These are phyloP conservation scores for Trichoderma citrinoviride DNA, from an alignment of 2,329 filamentous ascomycete genomes.

Conservation along the genomic window DNA sequence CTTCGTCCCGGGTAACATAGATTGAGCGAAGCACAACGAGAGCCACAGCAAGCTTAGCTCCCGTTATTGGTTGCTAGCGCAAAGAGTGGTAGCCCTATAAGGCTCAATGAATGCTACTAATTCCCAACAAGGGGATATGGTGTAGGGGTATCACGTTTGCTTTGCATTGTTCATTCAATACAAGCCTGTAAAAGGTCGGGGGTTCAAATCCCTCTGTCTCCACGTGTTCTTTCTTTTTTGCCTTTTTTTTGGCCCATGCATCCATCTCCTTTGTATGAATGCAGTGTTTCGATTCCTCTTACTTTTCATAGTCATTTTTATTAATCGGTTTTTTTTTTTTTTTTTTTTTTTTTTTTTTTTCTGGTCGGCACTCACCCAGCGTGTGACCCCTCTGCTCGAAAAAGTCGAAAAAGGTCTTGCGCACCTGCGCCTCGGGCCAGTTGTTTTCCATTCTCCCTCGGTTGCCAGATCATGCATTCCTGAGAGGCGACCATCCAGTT, in stretches of 20 bases:
- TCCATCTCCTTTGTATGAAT: too few relatives aligned
- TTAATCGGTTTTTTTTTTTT: not conserved
- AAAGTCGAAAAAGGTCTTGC: conserved; percentile 87
- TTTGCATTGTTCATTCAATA: conserved; percentile 21
- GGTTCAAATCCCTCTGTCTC: conserved; percentile 23
- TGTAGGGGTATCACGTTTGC: conserved; percentile 23
- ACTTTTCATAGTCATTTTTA: not conserved
- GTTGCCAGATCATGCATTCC: not conserved
- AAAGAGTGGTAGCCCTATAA: not conserved
- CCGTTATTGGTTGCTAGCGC: too few relatives aligned
- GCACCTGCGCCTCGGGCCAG: conserved; percentile 78
- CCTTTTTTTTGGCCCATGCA: not conserved
- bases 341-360: conserved; percentile 1
- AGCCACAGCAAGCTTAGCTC: too few relatives aligned
- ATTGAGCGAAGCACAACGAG: too few relatives aligned
- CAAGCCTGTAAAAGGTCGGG: conserved; percentile 22
- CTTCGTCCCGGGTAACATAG: too few relatives aligned
- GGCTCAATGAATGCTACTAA: not conserved
- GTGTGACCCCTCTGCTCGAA: conserved; percentile 87
- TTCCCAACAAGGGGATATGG: conserved; percentile 18
- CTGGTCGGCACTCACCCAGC: conserved; percentile 60
- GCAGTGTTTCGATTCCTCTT: not conserved
- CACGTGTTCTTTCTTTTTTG: conserved; percentile 19
- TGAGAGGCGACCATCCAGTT: not conserved
- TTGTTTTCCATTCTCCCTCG: conserved; percentile 55